A percentile compares a stretch with the other conserved stretches of the same genome.
Evolutionary conservation across 768 basidiomycete species (phyloP).

Genomic region (Scleroderma citrinum): DNA sequence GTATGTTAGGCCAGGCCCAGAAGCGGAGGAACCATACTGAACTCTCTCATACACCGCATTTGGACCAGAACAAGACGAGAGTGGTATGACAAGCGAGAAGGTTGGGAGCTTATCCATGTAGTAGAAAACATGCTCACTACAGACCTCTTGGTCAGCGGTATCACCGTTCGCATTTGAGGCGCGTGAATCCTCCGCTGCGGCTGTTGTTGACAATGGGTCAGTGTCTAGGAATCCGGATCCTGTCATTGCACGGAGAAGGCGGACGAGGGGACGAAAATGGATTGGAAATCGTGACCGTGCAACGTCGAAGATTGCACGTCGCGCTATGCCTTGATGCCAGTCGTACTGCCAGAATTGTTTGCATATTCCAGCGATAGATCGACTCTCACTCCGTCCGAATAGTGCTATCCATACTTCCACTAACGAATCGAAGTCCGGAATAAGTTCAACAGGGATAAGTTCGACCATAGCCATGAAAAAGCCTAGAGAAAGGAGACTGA

Average conservation of each 20-base stretch:
- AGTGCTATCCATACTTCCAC: conserved; percentile 76
- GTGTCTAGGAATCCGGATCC: conserved; percentile 73
- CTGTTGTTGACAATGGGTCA: conserved; percentile 51
- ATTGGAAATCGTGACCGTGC: conserved; percentile 80
- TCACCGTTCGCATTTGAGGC: conserved; percentile 33
- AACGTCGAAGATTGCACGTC: conserved; percentile 79
- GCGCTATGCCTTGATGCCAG: conserved; percentile 58
- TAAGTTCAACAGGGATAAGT: conserved; percentile 66
- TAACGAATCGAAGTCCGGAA: conserved; percentile 66
- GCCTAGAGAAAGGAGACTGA: conserved; percentile 39
- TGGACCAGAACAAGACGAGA: conserved; percentile 54
- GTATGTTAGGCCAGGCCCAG: conserved; percentile 50
- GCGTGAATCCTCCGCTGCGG: conserved; percentile 37
- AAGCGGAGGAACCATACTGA: conserved; percentile 46
- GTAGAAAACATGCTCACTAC: conserved; percentile 65
- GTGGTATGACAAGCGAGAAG: conserved; percentile 69
- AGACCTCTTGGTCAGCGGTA: conserved; percentile 48
- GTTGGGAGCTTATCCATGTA: conserved; percentile 69
- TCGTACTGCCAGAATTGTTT: conserved; percentile 81
- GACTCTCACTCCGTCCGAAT: conserved; percentile 64
- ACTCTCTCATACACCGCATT: conserved; percentile 70
- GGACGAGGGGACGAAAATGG: conserved; percentile 61
- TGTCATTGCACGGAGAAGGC: conserved; percentile 71
- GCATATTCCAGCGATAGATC: conserved; percentile 62
- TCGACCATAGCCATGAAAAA: conserved; percentile 72